These are phyloP conservation scores for Komagataella pastoris DNA, from an alignment of 805 yeast species.

Conservation along the genomic window DNA sequence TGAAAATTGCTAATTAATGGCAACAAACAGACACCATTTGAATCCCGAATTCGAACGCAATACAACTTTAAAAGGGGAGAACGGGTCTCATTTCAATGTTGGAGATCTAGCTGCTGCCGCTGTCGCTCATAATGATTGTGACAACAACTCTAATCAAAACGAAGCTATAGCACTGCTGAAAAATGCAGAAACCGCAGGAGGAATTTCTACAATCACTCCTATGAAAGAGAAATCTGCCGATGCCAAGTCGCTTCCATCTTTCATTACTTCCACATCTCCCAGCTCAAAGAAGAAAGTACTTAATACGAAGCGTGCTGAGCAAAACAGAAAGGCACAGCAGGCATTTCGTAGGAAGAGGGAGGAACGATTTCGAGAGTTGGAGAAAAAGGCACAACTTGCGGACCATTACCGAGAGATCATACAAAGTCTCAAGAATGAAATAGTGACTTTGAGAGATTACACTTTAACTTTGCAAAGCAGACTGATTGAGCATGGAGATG, in stretches of 20 bases:
- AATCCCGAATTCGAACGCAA: neutral
- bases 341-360: conserved; percentile 84
- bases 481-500: conserved; percentile 28
- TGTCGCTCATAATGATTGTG: neutral
- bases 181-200: neutral
- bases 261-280: neutral
- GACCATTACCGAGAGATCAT: conserved; percentile 48
- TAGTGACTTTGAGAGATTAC: conserved; percentile 59
- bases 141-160: neutral
- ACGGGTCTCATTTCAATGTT: neutral
- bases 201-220: neutral
- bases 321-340: conserved; percentile 83
- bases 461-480: conserved; percentile 57
- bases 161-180: neutral
- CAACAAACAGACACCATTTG: neutral
- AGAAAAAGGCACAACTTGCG: conserved; percentile 51
- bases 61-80: neutral
- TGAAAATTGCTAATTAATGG: neutral
- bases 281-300: neutral
- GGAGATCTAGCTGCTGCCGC: neutral
- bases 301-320: conserved; percentile 72
- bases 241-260: neutral
- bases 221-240: too few relatives aligned
- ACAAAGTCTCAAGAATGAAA: conserved; percentile 57
- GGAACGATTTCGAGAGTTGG: conserved; percentile 67